Base-by-base conservation (phyloP, 139 green algal genomes). In the Tetradesmus obliquus region DNA sequence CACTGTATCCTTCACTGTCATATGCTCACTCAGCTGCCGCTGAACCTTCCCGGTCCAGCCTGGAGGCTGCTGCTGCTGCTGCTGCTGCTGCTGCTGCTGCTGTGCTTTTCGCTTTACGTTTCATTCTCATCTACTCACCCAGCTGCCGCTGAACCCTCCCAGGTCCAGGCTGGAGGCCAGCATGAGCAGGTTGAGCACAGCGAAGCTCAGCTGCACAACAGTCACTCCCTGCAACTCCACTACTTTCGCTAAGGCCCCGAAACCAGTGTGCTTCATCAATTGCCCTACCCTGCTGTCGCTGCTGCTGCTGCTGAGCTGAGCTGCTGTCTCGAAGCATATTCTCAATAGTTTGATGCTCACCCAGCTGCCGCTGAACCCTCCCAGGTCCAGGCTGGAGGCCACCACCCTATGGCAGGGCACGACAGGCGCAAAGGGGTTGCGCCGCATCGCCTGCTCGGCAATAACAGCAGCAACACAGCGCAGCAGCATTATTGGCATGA, bases 361-460 rank as follows among this genome's bases (percentile, higher is more conserved):
- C 95, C 94, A 97, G 53, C 55, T 84, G 7, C 97, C 97, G n/a
- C 20, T 91, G 89, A 98, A 98, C 10, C 97, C 97, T 5, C 96
- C 97, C n/a, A 98, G 88, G 5, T 94, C 24, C 0, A 96, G 86
- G n/a, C 93, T 87, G 12, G 92, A 81, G 5, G 95, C 95, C 5
- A 98, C 94, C 19, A 98, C 95, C 2, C 97, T 88, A 92, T 98
- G 97, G 92, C 97, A 98, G 2, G 97, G 97, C 19, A 98, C 95
- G 2, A 86, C 32, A 0, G 97, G 97, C 0, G 96, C 96, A 90
- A 94, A 98, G 0, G 97, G 97, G 88, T 98, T 98, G 15, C 94
- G 92, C 2, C 93, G 88, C 81, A 98, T 92, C 0, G 95, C 96
- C 95, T 98, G 95, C 86, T 0, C 3, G 5, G 62, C 7, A 15